A percentile compares a stretch with the other conserved stretches of the same genome.
Evolutionary conservation across 352 stramenopile species (phyloP).

Genomic region (Phytophthora palmivora): DNA sequence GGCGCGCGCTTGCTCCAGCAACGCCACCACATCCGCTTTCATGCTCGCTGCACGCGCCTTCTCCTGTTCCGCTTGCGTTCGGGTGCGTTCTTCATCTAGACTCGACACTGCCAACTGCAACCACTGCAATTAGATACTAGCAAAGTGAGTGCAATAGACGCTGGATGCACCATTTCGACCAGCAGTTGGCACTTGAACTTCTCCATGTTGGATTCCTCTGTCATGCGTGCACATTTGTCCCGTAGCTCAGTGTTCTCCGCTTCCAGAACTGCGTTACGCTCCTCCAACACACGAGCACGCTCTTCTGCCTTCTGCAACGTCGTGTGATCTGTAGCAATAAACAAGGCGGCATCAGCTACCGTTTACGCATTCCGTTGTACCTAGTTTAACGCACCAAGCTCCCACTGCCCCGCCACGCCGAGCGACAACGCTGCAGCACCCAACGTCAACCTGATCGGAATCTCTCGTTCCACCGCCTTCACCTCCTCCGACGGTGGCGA

Average conservation of each 20-base stretch:
- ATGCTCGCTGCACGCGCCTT: constrained; percentile 63
- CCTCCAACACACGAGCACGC: constrained; percentile 40
- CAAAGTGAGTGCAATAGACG: neutral
- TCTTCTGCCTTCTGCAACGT: constrained; percentile 54
- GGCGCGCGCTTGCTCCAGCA: constrained; percentile 73
- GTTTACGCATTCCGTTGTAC: neutral
- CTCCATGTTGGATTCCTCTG: constrained; percentile 87
- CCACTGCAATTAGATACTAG: neutral
- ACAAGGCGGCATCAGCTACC: constrained; percentile 4
- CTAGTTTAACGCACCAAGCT: constrained; percentile 53
- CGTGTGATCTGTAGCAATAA: constrained; percentile 56
- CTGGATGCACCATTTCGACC: constrained; percentile 78
- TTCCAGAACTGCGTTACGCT: constrained; percentile 57
- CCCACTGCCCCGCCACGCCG: constrained; percentile 56
- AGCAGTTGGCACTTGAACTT: constrained; percentile 91
- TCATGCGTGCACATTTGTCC: constrained; percentile 66
- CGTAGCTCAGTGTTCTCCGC: constrained; percentile 67
- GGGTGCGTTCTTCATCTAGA: constrained; percentile 80
- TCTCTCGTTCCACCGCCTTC: constrained; percentile 49
- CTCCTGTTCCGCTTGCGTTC: constrained; percentile 66
- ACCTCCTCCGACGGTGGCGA: constrained; percentile 13
- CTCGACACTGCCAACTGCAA: constrained; percentile 79
- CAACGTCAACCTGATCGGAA: constrained; percentile 70
- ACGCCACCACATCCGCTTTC: constrained; percentile 65
- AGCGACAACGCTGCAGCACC: constrained; percentile 60